These are phyloP conservation scores for Mortierella sp. DNA, from an alignment of 371 early-diverging fungal species.

Conservation along the genomic window DNA sequence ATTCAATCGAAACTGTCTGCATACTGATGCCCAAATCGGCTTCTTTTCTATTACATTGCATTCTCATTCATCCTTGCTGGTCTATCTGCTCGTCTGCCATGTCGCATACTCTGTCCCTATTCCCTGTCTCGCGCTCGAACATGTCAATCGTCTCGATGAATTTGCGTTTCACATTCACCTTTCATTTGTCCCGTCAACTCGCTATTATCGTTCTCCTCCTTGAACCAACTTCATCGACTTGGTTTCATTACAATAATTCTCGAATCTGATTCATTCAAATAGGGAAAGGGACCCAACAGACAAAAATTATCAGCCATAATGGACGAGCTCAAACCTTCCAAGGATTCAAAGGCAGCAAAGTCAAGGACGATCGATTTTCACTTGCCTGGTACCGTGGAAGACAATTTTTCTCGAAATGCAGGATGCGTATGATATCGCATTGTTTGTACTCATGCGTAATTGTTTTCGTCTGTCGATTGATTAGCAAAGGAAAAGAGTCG, in stretches of 20 bases:
- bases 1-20: conserved; percentile 34
- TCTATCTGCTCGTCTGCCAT: not conserved
- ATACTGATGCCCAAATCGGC: conserved; percentile 8
- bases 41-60: conserved; percentile 3
- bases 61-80: conserved; percentile 37
- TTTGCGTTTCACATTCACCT: not conserved
- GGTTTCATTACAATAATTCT: too few relatives aligned
- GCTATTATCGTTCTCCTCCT: not conserved
- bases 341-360: conserved; percentile 52
- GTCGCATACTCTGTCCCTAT: not conserved
- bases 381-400: conserved; percentile 34
- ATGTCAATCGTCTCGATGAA: too few relatives aligned
- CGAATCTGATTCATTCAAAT: not conserved
- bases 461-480: not conserved
- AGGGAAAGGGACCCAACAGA: conserved; percentile 38
- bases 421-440: not conserved
- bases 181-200: not conserved
- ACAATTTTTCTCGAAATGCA: not conserved
- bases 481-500: conserved; percentile 68
- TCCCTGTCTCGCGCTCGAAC: not conserved
- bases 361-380: conserved; percentile 60
- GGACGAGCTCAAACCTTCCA: conserved; percentile 47
- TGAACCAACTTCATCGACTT: not conserved
- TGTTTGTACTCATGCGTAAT: conserved; percentile 9
- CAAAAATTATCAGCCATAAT: conserved; percentile 50